These are phyloP conservation scores for Cryptosporidium andersoni DNA, from an alignment of 169 alveolate genomes.

Conservation along the genomic window DNA sequence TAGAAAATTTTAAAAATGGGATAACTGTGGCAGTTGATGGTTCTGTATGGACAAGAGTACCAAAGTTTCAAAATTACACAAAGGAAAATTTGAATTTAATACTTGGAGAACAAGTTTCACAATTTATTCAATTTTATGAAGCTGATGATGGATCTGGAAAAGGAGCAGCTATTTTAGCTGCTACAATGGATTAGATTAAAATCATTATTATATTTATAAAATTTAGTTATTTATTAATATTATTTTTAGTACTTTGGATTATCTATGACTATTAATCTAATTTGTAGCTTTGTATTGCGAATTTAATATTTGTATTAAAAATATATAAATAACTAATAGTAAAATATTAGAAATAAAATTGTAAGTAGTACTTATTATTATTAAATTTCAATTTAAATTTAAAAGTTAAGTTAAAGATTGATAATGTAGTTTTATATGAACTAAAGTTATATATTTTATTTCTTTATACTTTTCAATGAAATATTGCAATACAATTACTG, in stretches of 20 bases:
- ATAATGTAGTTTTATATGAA: too few species aligned
- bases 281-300: not conserved
- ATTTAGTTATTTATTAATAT: not conserved
- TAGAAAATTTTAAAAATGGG: not conserved
- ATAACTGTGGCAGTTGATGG: conserved; percentile 53
- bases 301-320: too few species aligned
- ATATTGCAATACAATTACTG: too few species aligned
- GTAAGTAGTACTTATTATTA: too few species aligned
- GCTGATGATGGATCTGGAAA: conserved; percentile 65
- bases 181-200: not conserved
- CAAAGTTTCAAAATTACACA: conserved; percentile 9
- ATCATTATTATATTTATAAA: not conserved
- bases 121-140: conserved; percentile 19
- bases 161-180: conserved; percentile 61
- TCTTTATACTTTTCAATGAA: too few species aligned
- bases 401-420: too few species aligned
- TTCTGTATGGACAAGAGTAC: conserved; percentile 47
- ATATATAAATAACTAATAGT: too few species aligned
- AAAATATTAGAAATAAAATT: too few species aligned
- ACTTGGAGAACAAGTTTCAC: conserved; percentile 5
- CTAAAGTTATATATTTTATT: too few species aligned
- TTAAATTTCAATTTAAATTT: too few species aligned
- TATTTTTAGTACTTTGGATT: not conserved
- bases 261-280: not conserved
- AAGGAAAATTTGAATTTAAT: not conserved